Evolutionary conservation across 345 rosid genomes (phyloP).

Genomic region (Arabis alpina): DNA sequence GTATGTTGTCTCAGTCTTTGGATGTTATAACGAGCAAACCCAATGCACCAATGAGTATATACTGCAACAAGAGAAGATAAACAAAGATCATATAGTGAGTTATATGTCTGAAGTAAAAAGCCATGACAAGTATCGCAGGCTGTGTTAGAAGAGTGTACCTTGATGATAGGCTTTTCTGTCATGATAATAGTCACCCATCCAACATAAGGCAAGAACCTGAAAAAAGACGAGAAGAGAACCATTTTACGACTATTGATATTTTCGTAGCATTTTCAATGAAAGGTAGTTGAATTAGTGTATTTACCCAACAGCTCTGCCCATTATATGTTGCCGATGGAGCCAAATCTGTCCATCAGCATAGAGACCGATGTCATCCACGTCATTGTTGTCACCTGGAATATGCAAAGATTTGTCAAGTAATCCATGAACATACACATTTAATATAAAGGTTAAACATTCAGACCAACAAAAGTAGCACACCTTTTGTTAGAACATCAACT

Average conservation of each 20-base stretch:
- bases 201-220: slow-evolving; percentile 77
- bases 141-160: slow-evolving; percentile 51
- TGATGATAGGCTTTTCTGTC: slow-evolving; percentile 77
- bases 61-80: slow-evolving; percentile 51
- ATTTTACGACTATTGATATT: not conserved
- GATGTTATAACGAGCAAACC: slow-evolving; percentile 70
- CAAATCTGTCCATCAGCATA: slow-evolving; percentile 70
- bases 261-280: not conserved
- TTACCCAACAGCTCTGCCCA: slow-evolving; percentile 91
- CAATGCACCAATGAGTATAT: slow-evolving; percentile 56
- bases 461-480: slow-evolving; percentile 43
- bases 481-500: slow-evolving; percentile 97
- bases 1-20: slow-evolving; percentile 52
- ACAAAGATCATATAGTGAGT: no score
- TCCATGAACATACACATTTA: not conserved
- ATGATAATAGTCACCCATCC: slow-evolving; percentile 82
- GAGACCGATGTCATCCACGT: slow-evolving; percentile 58
- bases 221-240: not conserved
- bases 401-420: slow-evolving; percentile 21
- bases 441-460: not conserved
- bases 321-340: slow-evolving; percentile 68
- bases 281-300: slow-evolving; percentile 9
- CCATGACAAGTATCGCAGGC: not conserved
- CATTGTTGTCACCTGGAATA: slow-evolving; percentile 68
- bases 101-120: no score